phyloP scores from a whole-genome alignment of 208 protist genomes.

The Herpetomonas muscarum region DNA sequence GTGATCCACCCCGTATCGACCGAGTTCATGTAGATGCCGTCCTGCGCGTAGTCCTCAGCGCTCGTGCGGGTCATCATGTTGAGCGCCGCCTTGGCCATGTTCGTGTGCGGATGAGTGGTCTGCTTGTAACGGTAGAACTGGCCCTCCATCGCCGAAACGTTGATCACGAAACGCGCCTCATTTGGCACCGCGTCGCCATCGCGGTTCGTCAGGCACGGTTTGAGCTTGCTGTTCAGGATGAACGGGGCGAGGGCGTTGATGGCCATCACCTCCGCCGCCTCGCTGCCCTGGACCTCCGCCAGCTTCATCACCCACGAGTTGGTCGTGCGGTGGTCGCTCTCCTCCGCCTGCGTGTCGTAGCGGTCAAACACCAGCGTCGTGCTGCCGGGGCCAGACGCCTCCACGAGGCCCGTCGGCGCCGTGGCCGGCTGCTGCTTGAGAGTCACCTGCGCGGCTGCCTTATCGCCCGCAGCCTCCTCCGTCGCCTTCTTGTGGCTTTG shows the following conservation, averaged over 20 bases:
- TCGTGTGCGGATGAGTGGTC: constrained; percentile 96
- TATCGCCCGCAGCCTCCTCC: neutral
- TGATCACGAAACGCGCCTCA: constrained; percentile 93
- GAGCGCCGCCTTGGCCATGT: constrained; percentile 98
- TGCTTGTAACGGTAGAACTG: constrained; percentile 93
- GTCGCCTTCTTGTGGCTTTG: neutral
- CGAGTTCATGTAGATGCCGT: constrained; percentile 96
- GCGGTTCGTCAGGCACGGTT: constrained; percentile 75
- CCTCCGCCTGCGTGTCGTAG: constrained; percentile 88
- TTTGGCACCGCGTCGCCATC: constrained; percentile 45
- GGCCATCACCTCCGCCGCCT: constrained; percentile 94
- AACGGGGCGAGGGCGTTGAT: constrained; percentile 97
- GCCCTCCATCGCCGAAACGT: constrained; percentile 98
- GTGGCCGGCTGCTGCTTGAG: too few relatives aligned
- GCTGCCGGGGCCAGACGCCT: constrained; percentile 9
- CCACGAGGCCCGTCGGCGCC: constrained; percentile 10
- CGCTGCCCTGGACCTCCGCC: constrained; percentile 84
- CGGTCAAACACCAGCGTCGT: constrained; percentile 69
- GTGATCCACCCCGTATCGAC: constrained; percentile 98
- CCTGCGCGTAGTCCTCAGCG: constrained; percentile 83
- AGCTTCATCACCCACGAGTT: constrained; percentile 93
- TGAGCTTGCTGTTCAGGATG: constrained; percentile 92
- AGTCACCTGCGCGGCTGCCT: too few relatives aligned
- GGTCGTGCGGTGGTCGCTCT: constrained; percentile 73
- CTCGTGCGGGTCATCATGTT: constrained; percentile 98